Conservation (phyloP, 768 basidiomycete species). For the Amanita molliuscula region DNA sequence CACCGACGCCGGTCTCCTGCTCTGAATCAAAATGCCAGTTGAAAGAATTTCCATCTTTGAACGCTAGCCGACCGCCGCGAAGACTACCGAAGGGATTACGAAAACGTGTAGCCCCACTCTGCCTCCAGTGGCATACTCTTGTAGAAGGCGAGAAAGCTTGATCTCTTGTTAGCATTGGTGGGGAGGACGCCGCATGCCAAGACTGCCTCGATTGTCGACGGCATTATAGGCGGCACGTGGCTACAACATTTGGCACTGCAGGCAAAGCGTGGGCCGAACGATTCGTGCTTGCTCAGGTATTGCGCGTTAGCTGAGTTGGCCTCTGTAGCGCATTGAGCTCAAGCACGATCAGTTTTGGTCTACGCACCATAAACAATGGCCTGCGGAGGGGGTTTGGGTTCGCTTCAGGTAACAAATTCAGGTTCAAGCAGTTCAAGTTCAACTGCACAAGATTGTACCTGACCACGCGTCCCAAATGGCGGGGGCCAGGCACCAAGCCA, state of each 20-base stretch:
- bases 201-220: background rate
- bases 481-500: too few species aligned
- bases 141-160: background rate
- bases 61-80: background rate
- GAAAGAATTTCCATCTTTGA: background rate
- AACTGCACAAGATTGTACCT: too few species aligned
- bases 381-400: background rate
- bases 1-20: background rate
- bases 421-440: background rate
- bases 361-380: slow-evolving; percentile 1
- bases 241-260: background rate
- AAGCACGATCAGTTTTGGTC: too few species aligned
- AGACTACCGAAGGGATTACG: slow-evolving; percentile 1
- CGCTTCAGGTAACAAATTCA: background rate
- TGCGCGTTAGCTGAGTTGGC: background rate
- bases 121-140: slow-evolving; percentile 3
- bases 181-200: background rate
- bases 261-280: background rate
- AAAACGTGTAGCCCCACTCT: slow-evolving; percentile 4
- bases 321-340: background rate
- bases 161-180: background rate
- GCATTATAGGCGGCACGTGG: background rate
- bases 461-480: too few species aligned
- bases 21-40: background rate
- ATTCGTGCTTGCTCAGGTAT: background rate